Conservation (phyloP, 1,284 basidiomycete species). For the Ceratobasidium sp. region DNA sequence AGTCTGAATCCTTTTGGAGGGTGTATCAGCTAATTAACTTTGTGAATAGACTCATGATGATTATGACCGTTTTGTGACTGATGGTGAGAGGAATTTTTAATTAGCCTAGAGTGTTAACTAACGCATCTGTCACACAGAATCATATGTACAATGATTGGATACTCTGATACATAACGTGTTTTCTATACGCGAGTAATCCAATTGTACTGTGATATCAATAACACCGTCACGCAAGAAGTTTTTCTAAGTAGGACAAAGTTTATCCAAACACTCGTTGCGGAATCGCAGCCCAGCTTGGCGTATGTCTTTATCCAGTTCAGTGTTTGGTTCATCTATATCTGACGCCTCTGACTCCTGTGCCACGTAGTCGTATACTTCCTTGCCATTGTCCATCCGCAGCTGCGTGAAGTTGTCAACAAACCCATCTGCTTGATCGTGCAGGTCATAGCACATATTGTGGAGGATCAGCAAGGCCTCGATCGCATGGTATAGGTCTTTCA, state of each 20-base stretch:
- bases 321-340: neutral
- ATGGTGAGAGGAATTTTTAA: no score
- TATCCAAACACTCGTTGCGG: neutral
- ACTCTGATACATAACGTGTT: neutral
- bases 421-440: neutral
- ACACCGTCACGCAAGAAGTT: neutral
- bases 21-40: neutral
- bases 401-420: neutral
- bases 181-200: neutral
- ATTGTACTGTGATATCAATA: neutral
- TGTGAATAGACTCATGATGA: neutral
- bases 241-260: neutral
- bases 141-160: neutral
- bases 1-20: neutral
- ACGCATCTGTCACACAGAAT: no score
- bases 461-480: constrained; percentile 18
- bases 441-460: constrained; percentile 24
- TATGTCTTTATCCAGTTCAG: neutral
- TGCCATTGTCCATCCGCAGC: neutral
- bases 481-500: neutral
- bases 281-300: neutral
- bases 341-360: neutral
- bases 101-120: no score
- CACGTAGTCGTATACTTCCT: neutral
- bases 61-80: neutral